phyloP scores from a whole-genome alignment of 2,329 filamentous ascomycete species.

The Anisogramma anomala region DNA sequence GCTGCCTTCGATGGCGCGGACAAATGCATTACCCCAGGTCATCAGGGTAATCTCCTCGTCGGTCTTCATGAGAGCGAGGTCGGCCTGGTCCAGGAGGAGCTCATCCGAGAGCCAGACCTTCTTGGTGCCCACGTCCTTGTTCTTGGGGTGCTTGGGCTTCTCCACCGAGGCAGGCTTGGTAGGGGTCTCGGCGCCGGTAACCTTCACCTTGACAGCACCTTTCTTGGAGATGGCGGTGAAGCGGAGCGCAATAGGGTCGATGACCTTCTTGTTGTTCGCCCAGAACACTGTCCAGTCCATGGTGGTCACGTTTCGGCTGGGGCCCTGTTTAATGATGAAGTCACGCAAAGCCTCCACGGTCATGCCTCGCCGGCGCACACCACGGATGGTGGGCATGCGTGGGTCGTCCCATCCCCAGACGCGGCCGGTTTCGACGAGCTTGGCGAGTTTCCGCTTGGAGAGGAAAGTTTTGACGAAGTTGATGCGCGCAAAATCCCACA shows the following conservation, averaged over 20 bases:
- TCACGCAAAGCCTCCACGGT: conserved; percentile 68
- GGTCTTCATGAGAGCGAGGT: conserved; percentile 68
- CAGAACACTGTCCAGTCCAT: conserved; percentile 73
- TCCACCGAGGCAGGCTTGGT: conserved; percentile 54
- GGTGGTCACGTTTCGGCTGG: conserved; percentile 70
- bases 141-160: conserved; percentile 83
- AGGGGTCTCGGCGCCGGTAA: conserved; percentile 58
- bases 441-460: conserved; percentile 77
- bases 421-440: conserved; percentile 63
- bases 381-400: conserved; percentile 74
- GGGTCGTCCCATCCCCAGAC: conserved; percentile 83
- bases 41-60: conserved; percentile 92
- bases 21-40: conserved; percentile 88
- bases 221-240: conserved; percentile 63
- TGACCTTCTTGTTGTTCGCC: conserved; percentile 69
- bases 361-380: conserved; percentile 67
- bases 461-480: conserved; percentile 76
- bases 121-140: conserved; percentile 72
- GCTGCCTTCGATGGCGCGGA: conserved; percentile 50
- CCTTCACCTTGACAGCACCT: conserved; percentile 56
- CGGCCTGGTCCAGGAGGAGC: conserved; percentile 75
- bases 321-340: conserved; percentile 76
- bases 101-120: conserved; percentile 67
- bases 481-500: conserved; percentile 77
- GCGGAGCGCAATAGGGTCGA: conserved; percentile 63